phyloP scores from a whole-genome alignment of 2,329 filamentous ascomycete species.

The Bipolaris bicolor region DNA sequence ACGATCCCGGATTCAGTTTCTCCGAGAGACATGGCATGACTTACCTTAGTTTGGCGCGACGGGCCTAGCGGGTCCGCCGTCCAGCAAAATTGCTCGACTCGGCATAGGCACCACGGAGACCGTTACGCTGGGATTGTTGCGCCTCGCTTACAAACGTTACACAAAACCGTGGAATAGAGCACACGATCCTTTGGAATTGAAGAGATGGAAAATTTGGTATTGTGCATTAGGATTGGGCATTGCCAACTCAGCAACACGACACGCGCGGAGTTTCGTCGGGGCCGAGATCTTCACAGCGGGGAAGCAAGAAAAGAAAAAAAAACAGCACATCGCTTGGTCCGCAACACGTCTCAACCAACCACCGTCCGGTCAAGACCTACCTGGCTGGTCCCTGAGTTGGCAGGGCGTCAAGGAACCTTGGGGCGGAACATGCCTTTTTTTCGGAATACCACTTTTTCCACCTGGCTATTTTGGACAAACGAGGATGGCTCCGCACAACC shows the following conservation, averaged over 20 bases:
- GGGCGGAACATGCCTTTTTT: conserved; percentile 1
- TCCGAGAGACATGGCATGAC: conserved; percentile 27
- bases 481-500: conserved; percentile 3
- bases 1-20: conserved; percentile 22
- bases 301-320: background rate
- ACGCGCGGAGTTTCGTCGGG: conserved; percentile 8
- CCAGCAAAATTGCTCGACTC: conserved; percentile 12
- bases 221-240: background rate
- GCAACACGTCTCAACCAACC: background rate
- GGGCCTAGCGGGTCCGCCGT: conserved; percentile 11
- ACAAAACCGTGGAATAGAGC: background rate
- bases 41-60: conserved; percentile 14
- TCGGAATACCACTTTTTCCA: background rate
- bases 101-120: conserved; percentile 11
- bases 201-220: background rate
- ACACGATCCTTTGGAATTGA: background rate
- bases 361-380: conserved; percentile 5
- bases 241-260: background rate
- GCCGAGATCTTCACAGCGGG: conserved; percentile 1
- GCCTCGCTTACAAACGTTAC: background rate
- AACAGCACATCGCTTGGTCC: background rate
- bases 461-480: background rate
- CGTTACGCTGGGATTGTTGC: conserved; percentile 7
- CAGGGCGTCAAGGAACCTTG: background rate
- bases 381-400: background rate